A percentile compares a stretch with the other conserved stretches of the same genome.
Conservation (phyloP, 371 early-diverging fungal species). For the Mortierella sp. region DNA sequence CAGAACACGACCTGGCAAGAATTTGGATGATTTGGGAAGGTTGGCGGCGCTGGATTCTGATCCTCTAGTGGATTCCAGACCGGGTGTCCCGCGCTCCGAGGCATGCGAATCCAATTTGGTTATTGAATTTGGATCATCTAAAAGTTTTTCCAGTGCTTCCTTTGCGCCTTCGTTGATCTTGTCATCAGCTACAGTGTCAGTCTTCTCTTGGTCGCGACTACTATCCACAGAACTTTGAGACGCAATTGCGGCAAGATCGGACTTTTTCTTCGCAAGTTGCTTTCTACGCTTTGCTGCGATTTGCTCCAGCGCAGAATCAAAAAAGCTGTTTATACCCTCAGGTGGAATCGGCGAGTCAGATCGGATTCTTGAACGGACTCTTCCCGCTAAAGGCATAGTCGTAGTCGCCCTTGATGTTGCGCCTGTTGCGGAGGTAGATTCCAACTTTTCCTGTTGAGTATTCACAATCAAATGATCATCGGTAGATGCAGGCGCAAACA, state of each 20-base stretch:
- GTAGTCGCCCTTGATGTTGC: background rate
- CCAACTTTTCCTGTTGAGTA: background rate
- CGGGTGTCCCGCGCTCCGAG: slow-evolving; percentile 15
- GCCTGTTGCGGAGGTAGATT: background rate
- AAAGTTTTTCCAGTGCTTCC: background rate
- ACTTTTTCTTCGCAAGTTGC: slow-evolving; percentile 29
- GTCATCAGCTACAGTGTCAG: background rate
- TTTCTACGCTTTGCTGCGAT: slow-evolving; percentile 37
- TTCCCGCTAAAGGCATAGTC: slow-evolving; percentile 2
- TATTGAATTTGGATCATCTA: background rate
- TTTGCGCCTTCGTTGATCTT: background rate
- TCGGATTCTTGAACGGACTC: slow-evolving; percentile 21
- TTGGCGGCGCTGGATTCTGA: slow-evolving; percentile 16
- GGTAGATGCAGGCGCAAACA: background rate
- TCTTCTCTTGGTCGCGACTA: background rate
- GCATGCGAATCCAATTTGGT: slow-evolving; percentile 12
- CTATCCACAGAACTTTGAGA: background rate
- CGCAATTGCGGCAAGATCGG: slow-evolving; percentile 17
- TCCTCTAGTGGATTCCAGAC: background rate
- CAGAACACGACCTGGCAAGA: slow-evolving; percentile 42
- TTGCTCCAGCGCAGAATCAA: slow-evolving; percentile 32
- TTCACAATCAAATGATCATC: background rate
- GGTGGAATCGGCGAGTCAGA: slow-evolving; percentile 24
- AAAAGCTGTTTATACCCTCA: slow-evolving; percentile 30
- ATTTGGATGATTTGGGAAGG: slow-evolving; percentile 47